Evolutionary conservation across 192 early-diverging fungal species (phyloP), one percentile per base, ranked within the genome.

Genomic region (Podila epicladia): DNA sequence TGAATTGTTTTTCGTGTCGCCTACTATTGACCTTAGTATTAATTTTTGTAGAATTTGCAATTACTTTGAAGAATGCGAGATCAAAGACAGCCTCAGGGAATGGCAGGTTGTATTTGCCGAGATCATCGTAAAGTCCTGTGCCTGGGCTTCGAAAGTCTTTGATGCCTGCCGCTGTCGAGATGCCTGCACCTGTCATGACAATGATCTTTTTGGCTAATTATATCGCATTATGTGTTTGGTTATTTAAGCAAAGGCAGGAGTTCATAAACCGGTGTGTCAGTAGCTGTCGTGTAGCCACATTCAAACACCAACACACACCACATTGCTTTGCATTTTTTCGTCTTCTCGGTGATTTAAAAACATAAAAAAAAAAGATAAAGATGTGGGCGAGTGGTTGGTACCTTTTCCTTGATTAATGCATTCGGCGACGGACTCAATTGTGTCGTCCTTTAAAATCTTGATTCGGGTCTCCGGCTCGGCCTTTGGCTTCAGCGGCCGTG

Each of bases 21-120:
- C 15, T 17, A 12, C 7, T 9, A 65, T 45, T 4, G n/a, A 50
- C 20, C 20, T 6, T 11, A 20, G 32, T 28, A 24, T 7, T 19
- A 19, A 24, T 7, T 19, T 19, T n/a, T 24, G 33, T 28, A 55
- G 33, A 5, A n/a, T 9, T 37, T 9, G 35, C 35, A 37, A 37
- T 58, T 80, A 89, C 89, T 67, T 80, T 84, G 69, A 97, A 98
- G 78, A 95, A 99, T 20, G 88, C 85, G 17, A 99, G 93, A 65
- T 95, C 91, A 82, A 99, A 99, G 29, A 99, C 96, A 7, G 96
- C 96, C 64, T 99, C 95, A 31, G 98, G 93, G 77, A 95, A 95
- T 2, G 97, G 96, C 55, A 99, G 83, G 50, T 95, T 87, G 84
- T 94, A 99, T 66, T 94, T 90, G 74, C 93, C 87, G 71, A 99